phyloP scores from a whole-genome alignment of 2,329 filamentous ascomycete genomes.

The Scedosporium minutisporum region DNA sequence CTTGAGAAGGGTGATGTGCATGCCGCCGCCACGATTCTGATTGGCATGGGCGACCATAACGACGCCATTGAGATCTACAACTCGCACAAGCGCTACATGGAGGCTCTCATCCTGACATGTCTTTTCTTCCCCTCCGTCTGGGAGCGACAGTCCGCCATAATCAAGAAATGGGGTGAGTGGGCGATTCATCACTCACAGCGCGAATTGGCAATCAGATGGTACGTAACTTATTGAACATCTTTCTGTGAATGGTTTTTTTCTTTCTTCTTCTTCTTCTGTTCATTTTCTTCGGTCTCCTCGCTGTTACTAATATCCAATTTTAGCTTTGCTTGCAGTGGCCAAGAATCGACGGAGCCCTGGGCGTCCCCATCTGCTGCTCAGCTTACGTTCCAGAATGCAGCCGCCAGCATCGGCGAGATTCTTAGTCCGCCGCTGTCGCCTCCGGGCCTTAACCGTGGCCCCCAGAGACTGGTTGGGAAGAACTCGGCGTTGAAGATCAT shows the following conservation, averaged over 20 bases:
- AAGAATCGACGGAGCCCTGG: slow-evolving; percentile 81
- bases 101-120: slow-evolving; percentile 81
- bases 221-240: slow-evolving; percentile 13
- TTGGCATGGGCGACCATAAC: slow-evolving; percentile 84
- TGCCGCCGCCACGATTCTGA: slow-evolving; percentile 82
- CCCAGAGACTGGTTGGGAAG: slow-evolving; percentile 60
- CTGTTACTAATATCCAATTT: slow-evolving; percentile 4
- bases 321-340: slow-evolving; percentile 78
- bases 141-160: slow-evolving; percentile 79
- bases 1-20: slow-evolving; percentile 86
- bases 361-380: slow-evolving; percentile 68
- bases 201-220: slow-evolving; percentile 80
- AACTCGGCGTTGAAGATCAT: slow-evolving; percentile 82
- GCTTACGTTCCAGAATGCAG: slow-evolving; percentile 44
- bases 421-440: slow-evolving; percentile 67
- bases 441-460: slow-evolving; percentile 50
- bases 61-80: slow-evolving; percentile 96
- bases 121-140: slow-evolving; percentile 76
- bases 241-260: too few relatives aligned
- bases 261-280: neutral
- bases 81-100: slow-evolving; percentile 83
- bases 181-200: slow-evolving; percentile 80
- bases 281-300: neutral
- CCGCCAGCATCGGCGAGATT: slow-evolving; percentile 48
- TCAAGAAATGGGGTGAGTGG: slow-evolving; percentile 91